Evolutionary conservation across 2,329 filamentous ascomycete species (phyloP).

Genomic region (Periconia sp.): DNA sequence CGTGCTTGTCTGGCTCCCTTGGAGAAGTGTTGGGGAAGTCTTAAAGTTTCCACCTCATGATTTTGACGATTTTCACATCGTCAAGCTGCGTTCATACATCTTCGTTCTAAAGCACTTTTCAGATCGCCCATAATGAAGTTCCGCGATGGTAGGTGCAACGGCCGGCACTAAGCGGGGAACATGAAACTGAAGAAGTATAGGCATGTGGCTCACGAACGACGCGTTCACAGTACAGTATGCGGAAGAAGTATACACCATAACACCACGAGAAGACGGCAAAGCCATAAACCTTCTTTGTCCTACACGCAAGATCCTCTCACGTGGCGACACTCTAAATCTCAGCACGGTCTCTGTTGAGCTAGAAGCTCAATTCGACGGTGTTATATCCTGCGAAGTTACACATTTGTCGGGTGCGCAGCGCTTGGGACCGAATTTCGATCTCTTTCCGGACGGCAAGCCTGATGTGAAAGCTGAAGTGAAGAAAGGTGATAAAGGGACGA

Average conservation of each 20-base stretch:
- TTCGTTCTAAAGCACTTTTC: background rate
- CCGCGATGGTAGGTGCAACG: constrained; percentile 57
- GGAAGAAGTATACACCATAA: constrained; percentile 66
- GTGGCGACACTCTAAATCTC: constrained; percentile 64
- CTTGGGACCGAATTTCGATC: constrained; percentile 63
- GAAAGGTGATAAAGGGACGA: constrained; percentile 54
- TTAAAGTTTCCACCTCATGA: background rate
- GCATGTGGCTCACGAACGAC: constrained; percentile 70
- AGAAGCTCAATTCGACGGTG: constrained; percentile 63
- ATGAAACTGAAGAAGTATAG: constrained; percentile 25
- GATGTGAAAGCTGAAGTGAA: constrained; percentile 43
- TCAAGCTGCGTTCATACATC: background rate
- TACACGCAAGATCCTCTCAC: constrained; percentile 59
- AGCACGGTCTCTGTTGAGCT: constrained; percentile 63
- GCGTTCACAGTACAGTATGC: constrained; percentile 68
- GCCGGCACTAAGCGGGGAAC: background rate
- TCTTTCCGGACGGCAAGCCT: constrained; percentile 62
- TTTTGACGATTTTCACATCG: background rate
- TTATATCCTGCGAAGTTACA: constrained; percentile 65
- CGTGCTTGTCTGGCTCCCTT: constrained; percentile 5
- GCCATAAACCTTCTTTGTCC: constrained; percentile 59
- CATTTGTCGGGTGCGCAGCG: constrained; percentile 63
- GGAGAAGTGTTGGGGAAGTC: background rate
- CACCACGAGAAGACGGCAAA: constrained; percentile 52
- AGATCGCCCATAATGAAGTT: constrained; percentile 59